Base-by-base conservation (phyloP, 1,284 basidiomycete species). In the Ceratobasidium theobromae region DNA sequence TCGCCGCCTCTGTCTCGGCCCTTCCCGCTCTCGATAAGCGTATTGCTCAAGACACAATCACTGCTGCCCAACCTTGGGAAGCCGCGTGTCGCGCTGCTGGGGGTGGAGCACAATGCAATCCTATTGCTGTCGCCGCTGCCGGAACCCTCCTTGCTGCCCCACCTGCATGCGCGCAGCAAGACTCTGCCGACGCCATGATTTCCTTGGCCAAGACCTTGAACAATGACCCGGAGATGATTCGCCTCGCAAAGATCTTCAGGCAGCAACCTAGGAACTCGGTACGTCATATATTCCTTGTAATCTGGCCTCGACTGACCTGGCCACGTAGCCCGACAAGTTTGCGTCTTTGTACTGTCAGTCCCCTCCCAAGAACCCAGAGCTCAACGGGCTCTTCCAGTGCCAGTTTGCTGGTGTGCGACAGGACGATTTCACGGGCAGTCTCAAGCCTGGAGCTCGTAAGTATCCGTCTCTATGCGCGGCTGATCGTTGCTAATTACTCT, bases 131-230 rank as follows among this genome's bases (percentile, higher is more conserved):
- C 1, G 40, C 57, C 23, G 57, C 57, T 51, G 45, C 57, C 18
- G 57, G 57, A 9, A 62, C 57, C n/a, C 46, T 62, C 9, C 46
- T 62, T 6, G 57, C 57, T 18, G 57, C 57, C 5, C 57, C 57
- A 2, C 57, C 57, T 51, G 38, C 57, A 33, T 87, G 86, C 71
- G 85, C 81, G 12, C 86, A 87, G 73, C 86, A 87, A 71, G 73
- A 87, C 71, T 77, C 81, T 8, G 85, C 82, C 8, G 86, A 87
- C 71, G 71, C 73, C 16, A 84, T 87, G 82, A 78, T 87, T 67
- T 79, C 82, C 71, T 79, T 87, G 30, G 83, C 82, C 38, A 86
- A 86, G 73, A 72, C 77, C 21, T 79, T 87, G 53, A 80, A 81
- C 67, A 84, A 78, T 72, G 76, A 82, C 69, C 64, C 80, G 0